Evolutionary conservation across 179 eudicot genomes (phyloP).

Genomic region (Nepenthes alata): DNA sequence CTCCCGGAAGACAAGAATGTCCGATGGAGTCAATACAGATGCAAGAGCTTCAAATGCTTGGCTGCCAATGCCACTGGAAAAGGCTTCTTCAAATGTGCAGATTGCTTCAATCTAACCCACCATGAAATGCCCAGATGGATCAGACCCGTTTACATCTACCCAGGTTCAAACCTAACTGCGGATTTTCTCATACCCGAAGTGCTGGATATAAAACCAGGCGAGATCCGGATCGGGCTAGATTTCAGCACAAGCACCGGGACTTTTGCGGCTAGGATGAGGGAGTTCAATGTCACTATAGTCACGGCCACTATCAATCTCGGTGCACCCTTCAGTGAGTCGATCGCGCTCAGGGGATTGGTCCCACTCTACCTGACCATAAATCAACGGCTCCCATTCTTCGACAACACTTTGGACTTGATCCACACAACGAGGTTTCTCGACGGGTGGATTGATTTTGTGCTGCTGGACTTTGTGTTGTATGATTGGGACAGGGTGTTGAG

Average conservation of each 20-base stretch:
- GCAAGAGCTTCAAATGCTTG: slow-evolving; percentile 44
- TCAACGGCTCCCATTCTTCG: slow-evolving; percentile 52
- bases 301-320: slow-evolving; percentile 37
- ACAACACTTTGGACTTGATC: slow-evolving; percentile 44
- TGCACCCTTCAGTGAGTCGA: slow-evolving; percentile 49
- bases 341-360: slow-evolving; percentile 40
- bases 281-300: slow-evolving; percentile 31
- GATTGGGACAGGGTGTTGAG: slow-evolving; percentile 53
- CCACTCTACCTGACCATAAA: slow-evolving; percentile 42
- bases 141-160: slow-evolving; percentile 12
- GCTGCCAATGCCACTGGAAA: slow-evolving; percentile 14
- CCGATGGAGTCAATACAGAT: slow-evolving; percentile 36
- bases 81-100: slow-evolving; percentile 42
- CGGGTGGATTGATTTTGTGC: slow-evolving; percentile 38
- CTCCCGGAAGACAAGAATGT: slow-evolving; percentile 36
- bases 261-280: slow-evolving; percentile 54
- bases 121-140: slow-evolving; percentile 44
- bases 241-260: slow-evolving; percentile 41
- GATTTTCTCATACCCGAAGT: slow-evolving; percentile 30
- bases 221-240: slow-evolving; percentile 44
- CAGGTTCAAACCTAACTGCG: slow-evolving; percentile 16
- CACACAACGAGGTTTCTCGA: slow-evolving; percentile 43
- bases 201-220: slow-evolving; percentile 20
- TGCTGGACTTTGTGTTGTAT: slow-evolving; percentile 38
- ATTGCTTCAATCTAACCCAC: slow-evolving; percentile 36